phyloP scores from a whole-genome alignment of 1,139 yeast species.

The Chernovozyma sophiae-reginae region DNA sequence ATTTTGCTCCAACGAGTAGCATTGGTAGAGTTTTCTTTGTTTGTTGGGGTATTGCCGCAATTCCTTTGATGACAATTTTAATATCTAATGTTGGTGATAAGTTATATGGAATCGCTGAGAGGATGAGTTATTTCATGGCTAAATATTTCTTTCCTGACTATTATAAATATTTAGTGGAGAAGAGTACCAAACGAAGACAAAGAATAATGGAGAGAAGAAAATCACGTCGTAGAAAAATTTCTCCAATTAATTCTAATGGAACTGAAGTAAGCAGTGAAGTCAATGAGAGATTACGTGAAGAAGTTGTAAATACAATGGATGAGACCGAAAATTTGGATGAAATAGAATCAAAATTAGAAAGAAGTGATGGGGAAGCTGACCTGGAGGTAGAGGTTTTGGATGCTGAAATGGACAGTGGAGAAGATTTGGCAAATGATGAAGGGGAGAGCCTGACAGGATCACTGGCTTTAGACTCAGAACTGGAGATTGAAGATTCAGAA shows the following conservation, averaged over 20 bases:
- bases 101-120: slow-evolving; percentile 34
- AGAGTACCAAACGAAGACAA: too few species aligned
- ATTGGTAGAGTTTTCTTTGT: slow-evolving; percentile 74
- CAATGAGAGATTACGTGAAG: slow-evolving; percentile 6
- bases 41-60: slow-evolving; percentile 75
- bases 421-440: background rate
- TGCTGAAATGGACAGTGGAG: background rate
- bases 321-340: slow-evolving; percentile 11
- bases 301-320: slow-evolving; percentile 6
- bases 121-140: slow-evolving; percentile 13
- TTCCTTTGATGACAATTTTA: slow-evolving; percentile 81
- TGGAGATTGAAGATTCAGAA: too few species aligned
- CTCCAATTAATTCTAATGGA: slow-evolving; percentile 6
- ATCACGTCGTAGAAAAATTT: slow-evolving; percentile 8
- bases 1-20: slow-evolving; percentile 54
- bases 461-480: background rate
- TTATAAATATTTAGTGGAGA: slow-evolving; percentile 3
- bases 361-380: background rate
- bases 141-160: slow-evolving; percentile 7
- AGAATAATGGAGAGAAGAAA: background rate
- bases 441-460: background rate
- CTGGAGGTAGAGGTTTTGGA: background rate
- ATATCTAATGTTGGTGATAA: slow-evolving; percentile 70
- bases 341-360: slow-evolving; percentile 8
- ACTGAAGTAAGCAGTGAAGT: slow-evolving; percentile 6